Evolutionary conservation across 495 filamentous ascomycete genomes (phyloP).

Genomic region (Aspergillus steynii): DNA sequence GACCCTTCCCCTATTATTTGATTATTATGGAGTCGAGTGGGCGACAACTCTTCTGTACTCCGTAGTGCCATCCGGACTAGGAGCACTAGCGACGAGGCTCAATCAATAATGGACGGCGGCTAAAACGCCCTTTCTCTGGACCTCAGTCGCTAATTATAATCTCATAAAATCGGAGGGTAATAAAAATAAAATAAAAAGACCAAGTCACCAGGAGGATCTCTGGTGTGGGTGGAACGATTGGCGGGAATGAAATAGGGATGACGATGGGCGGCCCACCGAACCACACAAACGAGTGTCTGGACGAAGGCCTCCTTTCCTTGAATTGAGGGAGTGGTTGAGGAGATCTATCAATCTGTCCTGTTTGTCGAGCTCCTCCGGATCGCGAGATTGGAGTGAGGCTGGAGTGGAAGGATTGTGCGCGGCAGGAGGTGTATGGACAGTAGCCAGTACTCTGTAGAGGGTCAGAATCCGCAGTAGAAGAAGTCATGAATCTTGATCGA

Average conservation of each 20-base stretch:
- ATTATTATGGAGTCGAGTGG: conserved; percentile 8
- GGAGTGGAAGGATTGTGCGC: background rate
- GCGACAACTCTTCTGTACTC: background rate
- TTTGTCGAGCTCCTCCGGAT: background rate
- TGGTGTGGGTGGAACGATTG: conserved; percentile 36
- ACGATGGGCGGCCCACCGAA: conserved; percentile 49
- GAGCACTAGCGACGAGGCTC: conserved; percentile 20
- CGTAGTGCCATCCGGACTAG: conserved; percentile 1
- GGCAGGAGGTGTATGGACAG: too few relatives aligned
- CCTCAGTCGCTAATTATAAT: background rate
- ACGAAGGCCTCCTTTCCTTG: conserved; percentile 16
- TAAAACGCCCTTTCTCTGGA: background rate
- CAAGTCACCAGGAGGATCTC: conserved; percentile 10
- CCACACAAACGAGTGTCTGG: conserved; percentile 39
- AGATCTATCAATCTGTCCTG: conserved; percentile 1
- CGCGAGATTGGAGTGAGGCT: background rate
- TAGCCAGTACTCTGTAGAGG: too few relatives aligned
- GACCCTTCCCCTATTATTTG: background rate
- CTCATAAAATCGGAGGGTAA: background rate
- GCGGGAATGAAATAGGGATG: conserved; percentile 44
- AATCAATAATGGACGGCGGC: conserved; percentile 19
- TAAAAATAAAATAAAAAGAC: background rate
- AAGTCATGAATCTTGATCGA: too few relatives aligned
- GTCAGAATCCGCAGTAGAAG: too few relatives aligned
- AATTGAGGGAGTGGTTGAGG: background rate